Conservation (phyloP, 345 rosid species). For the Syzygium aromaticum region DNA sequence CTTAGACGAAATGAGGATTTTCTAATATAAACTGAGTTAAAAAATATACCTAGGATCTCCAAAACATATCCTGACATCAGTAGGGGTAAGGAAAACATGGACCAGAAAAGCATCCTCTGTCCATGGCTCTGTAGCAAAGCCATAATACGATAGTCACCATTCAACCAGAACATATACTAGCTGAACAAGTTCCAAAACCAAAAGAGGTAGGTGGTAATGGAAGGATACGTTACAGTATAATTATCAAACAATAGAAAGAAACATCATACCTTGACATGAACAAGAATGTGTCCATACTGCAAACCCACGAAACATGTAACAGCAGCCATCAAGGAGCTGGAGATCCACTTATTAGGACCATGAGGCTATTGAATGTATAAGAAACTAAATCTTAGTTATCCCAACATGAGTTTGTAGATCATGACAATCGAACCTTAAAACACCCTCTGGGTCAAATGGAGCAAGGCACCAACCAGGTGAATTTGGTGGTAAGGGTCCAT, state of each 20-base stretch:
- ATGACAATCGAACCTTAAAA: conserved; percentile 25
- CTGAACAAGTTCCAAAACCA: not conserved
- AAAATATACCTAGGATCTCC: conserved; percentile 27
- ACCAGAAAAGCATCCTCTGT: conserved; percentile 32
- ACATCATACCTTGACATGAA: conserved; percentile 21
- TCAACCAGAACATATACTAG: not conserved
- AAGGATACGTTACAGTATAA: not conserved
- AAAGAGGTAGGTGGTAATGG: not conserved
- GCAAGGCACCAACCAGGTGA: conserved; percentile 57
- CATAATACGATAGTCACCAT: not conserved
- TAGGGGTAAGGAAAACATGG: conserved; percentile 21
- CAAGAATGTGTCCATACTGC: conserved; percentile 49
- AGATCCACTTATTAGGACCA: not conserved
- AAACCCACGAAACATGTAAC: conserved; percentile 45
- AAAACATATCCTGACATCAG: conserved; percentile 31
- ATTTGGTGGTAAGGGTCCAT: conserved; percentile 43
- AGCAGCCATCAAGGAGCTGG: conserved; percentile 51
- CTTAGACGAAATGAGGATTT: not conserved
- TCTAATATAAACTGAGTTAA: not conserved
- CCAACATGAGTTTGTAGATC: not conserved
- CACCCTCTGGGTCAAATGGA: conserved; percentile 60
- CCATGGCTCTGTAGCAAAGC: conserved; percentile 25
- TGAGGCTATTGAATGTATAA: not conserved
- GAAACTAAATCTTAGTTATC: conserved; percentile 2
- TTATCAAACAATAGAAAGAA: not conserved